These are phyloP conservation scores for Mrakia gelida DNA, from an alignment of 768 basidiomycete species.

Conservation along the genomic window DNA sequence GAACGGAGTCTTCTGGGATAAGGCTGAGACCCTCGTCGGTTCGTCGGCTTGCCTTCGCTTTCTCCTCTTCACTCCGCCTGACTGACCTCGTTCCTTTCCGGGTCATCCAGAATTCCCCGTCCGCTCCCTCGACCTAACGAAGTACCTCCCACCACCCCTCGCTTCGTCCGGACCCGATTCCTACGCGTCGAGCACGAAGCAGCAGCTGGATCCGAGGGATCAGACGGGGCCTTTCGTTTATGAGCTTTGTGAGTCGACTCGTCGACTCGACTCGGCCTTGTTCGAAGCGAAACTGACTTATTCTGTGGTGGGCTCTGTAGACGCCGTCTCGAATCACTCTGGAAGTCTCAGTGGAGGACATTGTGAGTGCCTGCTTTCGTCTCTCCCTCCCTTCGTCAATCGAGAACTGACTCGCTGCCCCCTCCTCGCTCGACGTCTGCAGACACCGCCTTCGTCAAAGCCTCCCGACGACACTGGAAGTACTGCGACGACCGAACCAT, in stretches of 20 bases:
- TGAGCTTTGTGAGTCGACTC: conserved; percentile 57
- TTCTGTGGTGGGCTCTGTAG: not conserved
- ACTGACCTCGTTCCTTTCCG: not conserved
- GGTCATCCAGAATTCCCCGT: conserved; percentile 67
- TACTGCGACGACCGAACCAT: conserved; percentile 93
- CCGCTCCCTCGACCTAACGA: conserved; percentile 58
- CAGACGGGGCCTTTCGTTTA: conserved; percentile 87
- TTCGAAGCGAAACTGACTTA: not conserved
- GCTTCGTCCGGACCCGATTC: conserved; percentile 51
- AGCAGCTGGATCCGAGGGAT: conserved; percentile 68
- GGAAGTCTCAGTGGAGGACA: conserved; percentile 92
- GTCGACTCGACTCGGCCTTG: not conserved
- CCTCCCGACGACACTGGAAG: conserved; percentile 76
- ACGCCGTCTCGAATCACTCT: conserved; percentile 92
- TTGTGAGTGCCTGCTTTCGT: conserved; percentile 52
- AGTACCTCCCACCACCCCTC: conserved; percentile 78
- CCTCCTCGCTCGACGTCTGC: not conserved
- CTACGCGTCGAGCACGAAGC: conserved; percentile 5
- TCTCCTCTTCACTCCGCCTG: not conserved
- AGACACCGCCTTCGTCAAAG: conserved; percentile 89
- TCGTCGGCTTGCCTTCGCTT: not conserved
- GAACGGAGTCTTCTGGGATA: conserved; percentile 77
- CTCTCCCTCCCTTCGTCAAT: not conserved
- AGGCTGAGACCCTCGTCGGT: conserved; percentile 85
- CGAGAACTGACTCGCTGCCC: conserved; percentile 22